These are phyloP conservation scores for Chalciporus sp. DNA, from an alignment of 1,284 basidiomycete genomes.

Conservation along the genomic window DNA sequence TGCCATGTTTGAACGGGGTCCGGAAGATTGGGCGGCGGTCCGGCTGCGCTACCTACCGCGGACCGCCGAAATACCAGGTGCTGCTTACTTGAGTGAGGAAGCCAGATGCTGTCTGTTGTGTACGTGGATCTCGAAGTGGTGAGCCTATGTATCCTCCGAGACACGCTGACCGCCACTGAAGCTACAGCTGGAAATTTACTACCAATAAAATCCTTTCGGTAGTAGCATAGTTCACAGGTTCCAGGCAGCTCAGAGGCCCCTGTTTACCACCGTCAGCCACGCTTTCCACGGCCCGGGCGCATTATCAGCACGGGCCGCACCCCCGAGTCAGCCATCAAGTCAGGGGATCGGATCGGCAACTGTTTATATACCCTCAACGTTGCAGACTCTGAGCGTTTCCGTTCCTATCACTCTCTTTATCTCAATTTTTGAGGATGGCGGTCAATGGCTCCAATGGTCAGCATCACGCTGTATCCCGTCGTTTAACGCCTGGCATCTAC, in stretches of 20 bases:
- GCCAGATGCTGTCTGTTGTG: no score
- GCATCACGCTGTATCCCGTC: conserved; percentile 39
- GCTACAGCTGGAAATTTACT: not conserved
- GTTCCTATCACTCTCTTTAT: not conserved
- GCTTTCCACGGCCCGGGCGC: conserved; percentile 7
- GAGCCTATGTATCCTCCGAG: not conserved
- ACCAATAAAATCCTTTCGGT: no score
- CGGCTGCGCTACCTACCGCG: not conserved
- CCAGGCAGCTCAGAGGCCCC: no score
- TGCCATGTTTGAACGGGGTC: not conserved
- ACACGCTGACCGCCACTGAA: not conserved
- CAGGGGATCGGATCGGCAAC: not conserved
- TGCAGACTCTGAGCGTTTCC: not conserved
- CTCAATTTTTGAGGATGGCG: conserved; percentile 19
- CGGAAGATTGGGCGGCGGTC: not conserved
- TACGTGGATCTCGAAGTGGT: not conserved
- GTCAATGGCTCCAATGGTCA: conserved; percentile 36
- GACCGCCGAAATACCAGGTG: not conserved
- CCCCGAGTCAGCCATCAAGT: not conserved
- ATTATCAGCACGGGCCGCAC: conserved; percentile 14
- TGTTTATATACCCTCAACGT: conserved; percentile 16
- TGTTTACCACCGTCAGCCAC: no score
- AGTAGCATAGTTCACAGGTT: no score
- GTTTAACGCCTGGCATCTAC: conserved; percentile 78
- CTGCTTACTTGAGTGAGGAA: no score